Evolutionary conservation across 768 basidiomycete species (phyloP), one percentile per base, ranked within the genome.

Genomic region (Boletus subcaerulescens): DNA sequence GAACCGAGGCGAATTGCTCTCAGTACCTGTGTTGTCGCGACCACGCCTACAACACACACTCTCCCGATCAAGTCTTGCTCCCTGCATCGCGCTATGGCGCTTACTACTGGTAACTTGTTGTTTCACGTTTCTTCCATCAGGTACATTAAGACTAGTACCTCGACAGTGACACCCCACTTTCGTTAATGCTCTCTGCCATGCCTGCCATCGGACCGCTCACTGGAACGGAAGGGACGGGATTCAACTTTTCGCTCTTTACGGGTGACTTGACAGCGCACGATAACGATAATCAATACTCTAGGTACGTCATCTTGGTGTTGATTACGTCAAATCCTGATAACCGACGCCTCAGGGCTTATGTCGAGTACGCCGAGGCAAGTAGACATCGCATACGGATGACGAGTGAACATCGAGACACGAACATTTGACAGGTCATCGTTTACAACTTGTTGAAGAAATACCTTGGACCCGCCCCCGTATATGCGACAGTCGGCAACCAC

Each of bases 191-290:
- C 50, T 71, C 87, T 15, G 84, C 80, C 1, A 71, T 89, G 43
- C 63, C 85, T 60, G 77, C 85, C 0, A 85, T 90, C 46, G 86
- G 85, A 5, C 73, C 74, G 4, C 72, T 90, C 14, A 78, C 86
- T 7, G 81, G 75, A 4, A 87, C 87, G 5, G 60, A 80, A 60
- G 69, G 75, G 0, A 78, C 73, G 1, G 84, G 83, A 0, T 86
- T 88, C 65, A 80, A 77, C 31, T 88, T 80, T 68, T 80, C 78
- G 0, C 24, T 90, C 14, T 90, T 80, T 63, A 89, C 86, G 0
- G 87, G 88, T 31, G 88, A 90, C 63, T 66, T 89, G 45, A 86
- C 87, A 29, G 79, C 83, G 6, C 88, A 89, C 62, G 87, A 89
- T 65, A 65, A 77, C 10, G 85, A 85, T 49, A 81, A 82, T 53